Evolutionary conservation across 2,329 filamentous ascomycete genomes (phyloP).

Genomic region (Aspergillus awamori): DNA sequence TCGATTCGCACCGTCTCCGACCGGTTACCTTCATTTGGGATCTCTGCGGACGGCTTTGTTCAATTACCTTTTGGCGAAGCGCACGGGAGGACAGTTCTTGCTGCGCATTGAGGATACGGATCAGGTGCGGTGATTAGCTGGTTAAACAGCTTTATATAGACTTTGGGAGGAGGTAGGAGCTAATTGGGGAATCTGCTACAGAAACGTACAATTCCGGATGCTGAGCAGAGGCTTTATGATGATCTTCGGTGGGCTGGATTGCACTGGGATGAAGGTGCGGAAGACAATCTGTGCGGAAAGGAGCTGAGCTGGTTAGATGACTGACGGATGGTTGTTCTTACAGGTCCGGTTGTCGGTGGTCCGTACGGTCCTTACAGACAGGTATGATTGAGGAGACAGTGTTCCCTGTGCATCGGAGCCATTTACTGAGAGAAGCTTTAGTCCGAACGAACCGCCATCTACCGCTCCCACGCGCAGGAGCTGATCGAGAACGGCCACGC

Average conservation of each 20-base stretch:
- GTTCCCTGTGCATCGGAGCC: not conserved
- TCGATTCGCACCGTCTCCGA: slow-evolving; percentile 93
- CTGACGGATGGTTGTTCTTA: not conserved
- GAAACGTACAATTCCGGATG: slow-evolving; percentile 79
- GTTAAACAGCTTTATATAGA: not conserved
- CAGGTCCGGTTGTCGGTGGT: slow-evolving; percentile 78
- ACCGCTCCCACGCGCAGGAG: slow-evolving; percentile 69
- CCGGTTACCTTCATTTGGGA: slow-evolving; percentile 88
- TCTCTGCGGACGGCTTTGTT: slow-evolving; percentile 92
- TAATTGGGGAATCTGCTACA: slow-evolving; percentile 47
- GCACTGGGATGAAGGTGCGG: slow-evolving; percentile 83
- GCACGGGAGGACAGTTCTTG: slow-evolving; percentile 86
- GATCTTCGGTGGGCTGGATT: slow-evolving; percentile 89
- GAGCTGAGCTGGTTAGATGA: not conserved
- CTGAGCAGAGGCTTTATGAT: slow-evolving; percentile 74
- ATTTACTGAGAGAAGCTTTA: slow-evolving; percentile 37
- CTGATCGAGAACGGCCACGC: slow-evolving; percentile 73
- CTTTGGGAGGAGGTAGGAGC: not conserved
- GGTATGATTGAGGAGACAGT: slow-evolving; percentile 47
- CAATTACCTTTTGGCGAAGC: slow-evolving; percentile 87
- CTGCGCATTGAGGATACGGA: slow-evolving; percentile 95
- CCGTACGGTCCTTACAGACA: slow-evolving; percentile 84
- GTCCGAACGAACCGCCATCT: slow-evolving; percentile 77
- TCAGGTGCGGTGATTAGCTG: slow-evolving; percentile 59
- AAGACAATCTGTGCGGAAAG: slow-evolving; percentile 13